Evolutionary conservation across 768 basidiomycete genomes (phyloP).

Genomic region (Russula sp.): DNA sequence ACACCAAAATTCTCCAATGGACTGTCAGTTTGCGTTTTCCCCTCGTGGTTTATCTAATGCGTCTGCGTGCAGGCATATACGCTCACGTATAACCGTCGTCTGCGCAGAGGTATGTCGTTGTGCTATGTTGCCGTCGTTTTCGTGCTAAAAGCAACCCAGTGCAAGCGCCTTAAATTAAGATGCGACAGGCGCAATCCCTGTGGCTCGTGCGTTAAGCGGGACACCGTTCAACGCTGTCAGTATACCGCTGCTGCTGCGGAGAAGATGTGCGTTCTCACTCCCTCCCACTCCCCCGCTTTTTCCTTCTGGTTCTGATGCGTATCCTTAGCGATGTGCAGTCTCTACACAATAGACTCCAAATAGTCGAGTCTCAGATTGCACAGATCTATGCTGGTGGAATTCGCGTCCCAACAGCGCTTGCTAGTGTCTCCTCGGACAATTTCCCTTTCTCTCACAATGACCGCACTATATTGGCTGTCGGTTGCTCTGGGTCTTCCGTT

Average conservation of each 20-base stretch:
- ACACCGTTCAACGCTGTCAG: slow-evolving; percentile 66
- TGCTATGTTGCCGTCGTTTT: neutral
- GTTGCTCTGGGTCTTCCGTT: slow-evolving; percentile 46
- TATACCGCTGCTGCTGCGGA: slow-evolving; percentile 82
- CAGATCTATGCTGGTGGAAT: slow-evolving; percentile 38
- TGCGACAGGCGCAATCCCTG: slow-evolving; percentile 80
- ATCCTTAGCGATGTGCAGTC: slow-evolving; percentile 68
- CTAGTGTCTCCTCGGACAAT: slow-evolving; percentile 22
- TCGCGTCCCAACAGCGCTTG: slow-evolving; percentile 17
- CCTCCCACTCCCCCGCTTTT: no score
- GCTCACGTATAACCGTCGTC: slow-evolving; percentile 75
- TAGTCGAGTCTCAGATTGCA: slow-evolving; percentile 60
- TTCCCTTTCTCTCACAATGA: slow-evolving; percentile 37
- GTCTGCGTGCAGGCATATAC: slow-evolving; percentile 51
- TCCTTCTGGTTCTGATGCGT: neutral
- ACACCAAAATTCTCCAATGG: slow-evolving; percentile 36
- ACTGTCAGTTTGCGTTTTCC: slow-evolving; percentile 32
- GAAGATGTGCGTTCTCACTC: slow-evolving; percentile 60
- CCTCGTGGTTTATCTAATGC: slow-evolving; percentile 12
- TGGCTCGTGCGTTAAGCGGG: slow-evolving; percentile 74
- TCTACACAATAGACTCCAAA: slow-evolving; percentile 73
- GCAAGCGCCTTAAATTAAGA: slow-evolving; percentile 84
- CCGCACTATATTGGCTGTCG: slow-evolving; percentile 42
- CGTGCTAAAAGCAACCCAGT: slow-evolving; percentile 45
- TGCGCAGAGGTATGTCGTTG: slow-evolving; percentile 64